These are phyloP conservation scores for Gymnopilus dilepis DNA, from an alignment of 768 basidiomycete genomes.

Conservation along the genomic window DNA sequence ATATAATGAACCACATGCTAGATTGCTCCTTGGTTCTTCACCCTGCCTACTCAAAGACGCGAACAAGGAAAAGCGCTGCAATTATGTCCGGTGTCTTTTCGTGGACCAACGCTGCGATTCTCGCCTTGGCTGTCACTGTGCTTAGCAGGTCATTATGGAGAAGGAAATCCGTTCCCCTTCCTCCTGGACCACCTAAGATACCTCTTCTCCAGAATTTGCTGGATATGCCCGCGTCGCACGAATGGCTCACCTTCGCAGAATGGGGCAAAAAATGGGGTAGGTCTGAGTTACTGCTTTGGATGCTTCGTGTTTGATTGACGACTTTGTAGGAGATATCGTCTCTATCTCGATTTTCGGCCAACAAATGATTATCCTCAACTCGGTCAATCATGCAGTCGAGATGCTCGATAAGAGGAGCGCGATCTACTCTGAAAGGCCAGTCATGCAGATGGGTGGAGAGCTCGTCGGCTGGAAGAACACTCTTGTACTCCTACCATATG, in stretches of 20 bases:
- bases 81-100: neutral
- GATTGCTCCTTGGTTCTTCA: too few species aligned
- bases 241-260: constrained; percentile 49
- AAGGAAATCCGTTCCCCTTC: neutral
- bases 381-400: constrained; percentile 43
- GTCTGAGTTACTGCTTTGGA: neutral
- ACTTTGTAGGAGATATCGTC: constrained; percentile 43
- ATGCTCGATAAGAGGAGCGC: constrained; percentile 57
- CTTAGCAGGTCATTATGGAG: neutral
- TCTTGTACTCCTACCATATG: constrained; percentile 42
- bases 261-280: constrained; percentile 53
- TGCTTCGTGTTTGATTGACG: neutral
- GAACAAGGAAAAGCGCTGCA: too few species aligned
- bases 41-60: too few species aligned
- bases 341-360: constrained; percentile 52
- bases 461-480: constrained; percentile 47
- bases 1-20: too few species aligned
- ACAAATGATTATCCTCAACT: constrained; percentile 51
- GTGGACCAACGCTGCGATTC: neutral
- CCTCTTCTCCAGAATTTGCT: neutral
- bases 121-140: neutral
- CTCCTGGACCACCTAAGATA: neutral
- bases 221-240: constrained; percentile 52
- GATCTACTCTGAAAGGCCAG: constrained; percentile 61
- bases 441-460: constrained; percentile 46